Evolutionary conservation across 805 yeast genomes (phyloP), one percentile per base, ranked within the genome.

Genomic region (Wickerhamomyces ciferrii): DNA sequence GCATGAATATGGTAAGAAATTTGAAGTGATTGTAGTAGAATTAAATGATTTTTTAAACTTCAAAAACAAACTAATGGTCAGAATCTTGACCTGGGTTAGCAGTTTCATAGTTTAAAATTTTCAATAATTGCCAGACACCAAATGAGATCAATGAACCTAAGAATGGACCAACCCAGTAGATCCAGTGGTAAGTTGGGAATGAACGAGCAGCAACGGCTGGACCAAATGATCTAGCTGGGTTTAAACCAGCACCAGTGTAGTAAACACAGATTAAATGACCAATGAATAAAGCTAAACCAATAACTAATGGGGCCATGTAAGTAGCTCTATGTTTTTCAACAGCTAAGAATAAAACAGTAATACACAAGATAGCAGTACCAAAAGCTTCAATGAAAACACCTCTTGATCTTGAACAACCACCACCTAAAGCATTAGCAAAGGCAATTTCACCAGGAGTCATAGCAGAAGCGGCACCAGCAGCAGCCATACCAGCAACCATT

Each of bases 221-320:
- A 61, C 96, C 96, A 47, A 88, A 77, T 31, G 87, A 72, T 74
- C 96, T 81, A 41, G 96, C 96, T 48, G 96, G 96, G 76, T 88
- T 88, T 61, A 87, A 73, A 63, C 96, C 96, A 36, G 96, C 95
- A 64, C 96, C 96, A 43, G 96, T 86, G 72, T 78, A 84, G 77
- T 76, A 84, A 47, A 89, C 87, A 62, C 85, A 78, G 56, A 87
- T 75, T 73, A 88, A 78, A 65, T 88, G 96, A 42, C 84, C 95
- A 57, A 87, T 70, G 71, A 88, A 84, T 56, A 88, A 74, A 25
- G 96, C 78, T 46, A 88, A 65, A 66, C 96, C 96, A 67, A 88
- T 88, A 61, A 76, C 86, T 49, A 86, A 74, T 48, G 96, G 94
- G 44, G 96, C 95, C 69, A 84, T 74, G 63, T 72, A 81, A 38